Evolutionary conservation across 169 alveolate species (phyloP).

Genomic region (Plasmodium ovale): DNA sequence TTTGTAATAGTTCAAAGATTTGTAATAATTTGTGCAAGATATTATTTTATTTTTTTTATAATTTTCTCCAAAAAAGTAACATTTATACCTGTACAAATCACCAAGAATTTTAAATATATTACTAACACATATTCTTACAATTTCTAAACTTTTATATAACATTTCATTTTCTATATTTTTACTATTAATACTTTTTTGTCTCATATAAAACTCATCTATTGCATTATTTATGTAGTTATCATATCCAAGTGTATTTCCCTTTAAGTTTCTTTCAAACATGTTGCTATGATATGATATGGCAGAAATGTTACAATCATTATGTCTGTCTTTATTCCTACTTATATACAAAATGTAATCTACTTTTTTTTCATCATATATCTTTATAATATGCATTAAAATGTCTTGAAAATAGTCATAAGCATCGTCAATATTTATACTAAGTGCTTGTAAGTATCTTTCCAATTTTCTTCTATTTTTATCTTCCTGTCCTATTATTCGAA

Average conservation of each 20-base stretch:
- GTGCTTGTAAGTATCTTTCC: slow-evolving; percentile 7
- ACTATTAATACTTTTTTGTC: neutral
- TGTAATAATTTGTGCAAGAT: slow-evolving; percentile 55
- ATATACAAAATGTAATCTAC: slow-evolving; percentile 17
- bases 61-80: slow-evolving; percentile 23
- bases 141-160: slow-evolving; percentile 22
- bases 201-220: slow-evolving; percentile 29
- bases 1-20: slow-evolving; percentile 27
- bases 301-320: neutral
- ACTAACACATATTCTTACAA: slow-evolving; percentile 31
- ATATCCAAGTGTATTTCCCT: slow-evolving; percentile 3
- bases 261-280: neutral
- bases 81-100: slow-evolving; percentile 42
- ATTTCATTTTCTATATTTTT: neutral
- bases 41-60: slow-evolving; percentile 29
- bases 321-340: neutral
- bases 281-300: neutral
- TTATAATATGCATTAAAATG: neutral
- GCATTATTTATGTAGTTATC: slow-evolving; percentile 22
- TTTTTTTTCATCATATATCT: slow-evolving; percentile 46
- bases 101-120: slow-evolving; percentile 50
- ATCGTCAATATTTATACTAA: slow-evolving; percentile 42
- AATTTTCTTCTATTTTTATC: neutral
- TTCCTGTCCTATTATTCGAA: slow-evolving; percentile 9
- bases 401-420: slow-evolving; percentile 30